Evolutionary conservation across 139 green algal species (phyloP), one percentile per base, ranked within the genome.

Genomic region (Chlamydomonas applanata): DNA sequence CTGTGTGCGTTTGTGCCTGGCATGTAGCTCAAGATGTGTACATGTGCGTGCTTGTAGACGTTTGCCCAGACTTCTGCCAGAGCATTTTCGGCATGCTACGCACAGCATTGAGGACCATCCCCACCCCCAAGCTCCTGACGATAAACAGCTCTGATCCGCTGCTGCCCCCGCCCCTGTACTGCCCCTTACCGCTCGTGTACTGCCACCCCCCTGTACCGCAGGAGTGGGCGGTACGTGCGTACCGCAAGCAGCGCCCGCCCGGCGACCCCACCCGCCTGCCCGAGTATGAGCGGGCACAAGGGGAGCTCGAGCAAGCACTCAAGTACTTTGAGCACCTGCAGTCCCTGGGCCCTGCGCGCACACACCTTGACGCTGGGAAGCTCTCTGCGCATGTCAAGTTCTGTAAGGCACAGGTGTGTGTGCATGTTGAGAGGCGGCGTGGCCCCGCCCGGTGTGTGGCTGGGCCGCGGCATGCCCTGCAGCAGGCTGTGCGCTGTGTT

Each of bases 141-240:
- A n/a, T n/a, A n/a, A n/a, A n/a, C n/a, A n/a, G n/a, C n/a, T n/a
- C n/a, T n/a, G n/a, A n/a, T n/a, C n/a, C n/a, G n/a, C n/a, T n/a
- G n/a, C n/a, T n/a, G n/a, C n/a, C n/a, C n/a, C n/a, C n/a, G n/a
- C n/a, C n/a, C n/a, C 19, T 27, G 29, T 30, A 3, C 9, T 25
- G 62, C 40, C 7, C 40, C 40, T 49, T 49, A 11, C 40, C n/a
- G n/a, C n/a, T n/a, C n/a, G n/a, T n/a, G n/a, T n/a, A n/a, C n/a
- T n/a, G 11, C 40, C 7, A 49, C 40, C 7, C 40, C 11, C 7
- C 7, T 49, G 7, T 49, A 49, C 11, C 69, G 71, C 88, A 97
- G 90, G 89, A 97, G 79, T 82, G 77, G 44, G 87, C 92, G 3
- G 80, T 89, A 34, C 85, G 84, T 49, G 83, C 79, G 24, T 87